Percentiles rank a stretch among this genome's conserved stretches.
Evolutionary conservation across 208 protist species (phyloP).

Genomic region (Trypanosoma cruzi): DNA sequence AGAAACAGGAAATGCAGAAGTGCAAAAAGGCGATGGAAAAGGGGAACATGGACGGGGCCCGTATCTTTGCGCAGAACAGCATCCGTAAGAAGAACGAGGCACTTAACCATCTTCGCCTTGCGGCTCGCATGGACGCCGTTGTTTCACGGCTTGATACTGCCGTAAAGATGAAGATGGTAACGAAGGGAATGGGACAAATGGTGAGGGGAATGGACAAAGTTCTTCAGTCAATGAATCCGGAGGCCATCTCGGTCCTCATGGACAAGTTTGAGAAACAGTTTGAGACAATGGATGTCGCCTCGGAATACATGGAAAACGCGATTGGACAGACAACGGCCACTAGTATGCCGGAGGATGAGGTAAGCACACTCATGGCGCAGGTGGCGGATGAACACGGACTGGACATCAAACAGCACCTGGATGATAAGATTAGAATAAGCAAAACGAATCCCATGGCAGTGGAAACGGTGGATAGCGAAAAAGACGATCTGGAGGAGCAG

Average conservation of each 20-base stretch:
- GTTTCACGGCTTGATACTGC: slow-evolving; percentile 95
- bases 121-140: slow-evolving; percentile 97
- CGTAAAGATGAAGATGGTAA: slow-evolving; percentile 94
- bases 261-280: slow-evolving; percentile 98
- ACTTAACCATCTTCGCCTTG: slow-evolving; percentile 96
- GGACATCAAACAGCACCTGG: slow-evolving; percentile 77
- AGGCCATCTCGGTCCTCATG: slow-evolving; percentile 93
- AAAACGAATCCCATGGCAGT: slow-evolving; percentile 22
- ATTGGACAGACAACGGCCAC: slow-evolving; percentile 92
- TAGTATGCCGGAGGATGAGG: slow-evolving; percentile 92
- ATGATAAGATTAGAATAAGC: slow-evolving; percentile 61
- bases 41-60: slow-evolving; percentile 97
- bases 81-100: slow-evolving; percentile 97
- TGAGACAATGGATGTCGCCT: slow-evolving; percentile 96
- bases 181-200: slow-evolving; percentile 94
- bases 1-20: slow-evolving; percentile 93
- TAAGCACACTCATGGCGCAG: slow-evolving; percentile 93
- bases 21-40: slow-evolving; percentile 97
- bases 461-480: slow-evolving; percentile 15
- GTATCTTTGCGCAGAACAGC: slow-evolving; percentile 98
- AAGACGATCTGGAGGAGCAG: slow-evolving; percentile 66
- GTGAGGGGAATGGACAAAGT: slow-evolving; percentile 96
- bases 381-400: slow-evolving; percentile 96
- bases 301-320: slow-evolving; percentile 92
- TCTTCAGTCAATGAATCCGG: slow-evolving; percentile 93